A percentile compares a stretch with the other conserved stretches of the same genome.
Evolutionary conservation across 306 rosid species (phyloP).

Genomic region (Prinsepia uniflora): DNA sequence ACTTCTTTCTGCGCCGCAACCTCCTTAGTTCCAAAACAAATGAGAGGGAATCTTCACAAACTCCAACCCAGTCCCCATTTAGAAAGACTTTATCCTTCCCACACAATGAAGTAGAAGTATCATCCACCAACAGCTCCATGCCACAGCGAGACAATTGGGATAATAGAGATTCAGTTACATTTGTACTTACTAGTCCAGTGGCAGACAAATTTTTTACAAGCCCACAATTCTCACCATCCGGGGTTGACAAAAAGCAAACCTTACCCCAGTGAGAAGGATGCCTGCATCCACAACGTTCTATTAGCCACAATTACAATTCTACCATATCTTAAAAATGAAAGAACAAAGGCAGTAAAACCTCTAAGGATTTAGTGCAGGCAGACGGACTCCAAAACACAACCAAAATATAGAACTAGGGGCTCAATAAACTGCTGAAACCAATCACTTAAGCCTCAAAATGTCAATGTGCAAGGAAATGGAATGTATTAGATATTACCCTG

Average conservation of each 20-base stretch:
- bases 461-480: too few relatives aligned
- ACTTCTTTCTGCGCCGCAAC: conserved; percentile 50
- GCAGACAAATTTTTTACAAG: conserved; percentile 84
- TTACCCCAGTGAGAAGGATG: conserved; percentile 99
- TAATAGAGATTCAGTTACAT: conserved; percentile 36
- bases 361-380: background rate
- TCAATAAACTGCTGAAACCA: too few relatives aligned
- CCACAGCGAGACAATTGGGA: conserved; percentile 54
- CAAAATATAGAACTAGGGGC: too few relatives aligned
- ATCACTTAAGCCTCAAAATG: too few relatives aligned
- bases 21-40: conserved; percentile 59
- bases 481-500: too few relatives aligned
- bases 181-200: conserved; percentile 78
- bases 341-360: background rate
- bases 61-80: conserved; percentile 93
- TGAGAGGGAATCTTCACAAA: conserved; percentile 54
- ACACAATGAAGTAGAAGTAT: conserved; percentile 49
- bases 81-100: conserved; percentile 64
- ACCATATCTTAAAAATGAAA: conserved; percentile 12
- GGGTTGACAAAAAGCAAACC: conserved; percentile 93
- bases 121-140: conserved; percentile 71
- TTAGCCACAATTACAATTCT: conserved; percentile 15
- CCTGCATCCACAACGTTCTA: conserved; percentile 50
- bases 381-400: too few relatives aligned
- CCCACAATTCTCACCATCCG: conserved; percentile 99